Conservation (phyloP, 768 basidiomycete species). For the Paxillus involutus region DNA sequence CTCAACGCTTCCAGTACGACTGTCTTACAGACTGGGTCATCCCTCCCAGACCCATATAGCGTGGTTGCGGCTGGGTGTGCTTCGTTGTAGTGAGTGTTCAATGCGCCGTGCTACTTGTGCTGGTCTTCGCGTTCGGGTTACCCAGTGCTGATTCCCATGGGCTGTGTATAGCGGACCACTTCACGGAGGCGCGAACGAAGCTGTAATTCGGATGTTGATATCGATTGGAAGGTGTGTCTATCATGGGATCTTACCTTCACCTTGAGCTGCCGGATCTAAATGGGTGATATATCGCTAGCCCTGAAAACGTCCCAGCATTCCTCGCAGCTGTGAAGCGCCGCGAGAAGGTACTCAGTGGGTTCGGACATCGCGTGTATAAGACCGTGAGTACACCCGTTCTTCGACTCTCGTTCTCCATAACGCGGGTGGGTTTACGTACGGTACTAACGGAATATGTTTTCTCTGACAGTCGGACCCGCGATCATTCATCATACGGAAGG, state of each 20-base stretch:
- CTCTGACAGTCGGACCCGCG: slow-evolving; percentile 76
- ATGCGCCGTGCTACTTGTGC: not conserved
- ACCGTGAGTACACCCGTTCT: slow-evolving; percentile 44
- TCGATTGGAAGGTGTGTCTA: slow-evolving; percentile 73
- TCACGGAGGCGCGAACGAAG: slow-evolving; percentile 84
- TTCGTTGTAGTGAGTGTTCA: slow-evolving; percentile 74
- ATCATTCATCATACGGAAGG: slow-evolving; percentile 87
- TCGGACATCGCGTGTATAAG: slow-evolving; percentile 85
- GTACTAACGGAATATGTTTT: not conserved
- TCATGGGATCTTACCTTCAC: not conserved
- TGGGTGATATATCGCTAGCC: slow-evolving; percentile 38
- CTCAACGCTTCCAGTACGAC: slow-evolving; percentile 86
- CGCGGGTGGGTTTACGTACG: no score
- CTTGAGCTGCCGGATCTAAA: not conserved
- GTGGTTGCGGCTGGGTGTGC: slow-evolving; percentile 89
- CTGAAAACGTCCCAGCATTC: slow-evolving; percentile 82
- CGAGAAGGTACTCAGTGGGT: slow-evolving; percentile 87
- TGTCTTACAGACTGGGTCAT: slow-evolving; percentile 84
- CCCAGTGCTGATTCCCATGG: not conserved
- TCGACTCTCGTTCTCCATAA: not conserved
- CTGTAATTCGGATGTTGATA: slow-evolving; percentile 91
- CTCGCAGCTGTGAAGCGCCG: slow-evolving; percentile 85
- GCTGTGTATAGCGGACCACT: slow-evolving; percentile 26
- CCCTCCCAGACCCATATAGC: slow-evolving; percentile 88
- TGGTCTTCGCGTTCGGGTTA: not conserved